Evolutionary conservation across 83 land plant species (phyloP).

Genomic region (Picea abies): DNA sequence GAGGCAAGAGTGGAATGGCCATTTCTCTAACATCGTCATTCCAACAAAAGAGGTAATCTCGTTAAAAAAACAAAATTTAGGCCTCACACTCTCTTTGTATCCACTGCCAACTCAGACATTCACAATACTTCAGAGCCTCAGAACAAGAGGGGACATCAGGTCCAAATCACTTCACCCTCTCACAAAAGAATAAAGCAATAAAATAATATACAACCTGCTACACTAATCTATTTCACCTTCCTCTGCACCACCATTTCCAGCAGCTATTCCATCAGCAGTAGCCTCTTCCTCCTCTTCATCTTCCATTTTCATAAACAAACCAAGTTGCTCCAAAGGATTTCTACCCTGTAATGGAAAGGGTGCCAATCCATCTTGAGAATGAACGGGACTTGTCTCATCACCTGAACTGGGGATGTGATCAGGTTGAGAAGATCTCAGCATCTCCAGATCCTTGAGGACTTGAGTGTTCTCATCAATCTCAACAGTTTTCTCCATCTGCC

Average conservation of each 20-base stretch:
- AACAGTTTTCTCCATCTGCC: conserved; percentile 94
- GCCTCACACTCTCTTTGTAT: background rate
- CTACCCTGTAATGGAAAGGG: conserved; percentile 64
- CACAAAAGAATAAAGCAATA: background rate
- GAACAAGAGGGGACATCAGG: background rate
- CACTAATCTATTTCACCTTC: conserved; percentile 30
- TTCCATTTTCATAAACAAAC: conserved; percentile 83
- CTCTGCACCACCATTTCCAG: conserved; percentile 26
- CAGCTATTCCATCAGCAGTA: conserved; percentile 18
- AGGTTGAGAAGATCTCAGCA: conserved; percentile 44
- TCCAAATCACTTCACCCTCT: too few species aligned
- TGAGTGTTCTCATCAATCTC: conserved; percentile 76
- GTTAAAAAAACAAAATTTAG: too few species aligned
- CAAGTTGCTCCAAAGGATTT: conserved; percentile 85
- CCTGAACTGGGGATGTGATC: conserved; percentile 53
- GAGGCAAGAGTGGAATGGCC: background rate
- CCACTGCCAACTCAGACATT: background rate
- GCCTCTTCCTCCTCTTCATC: conserved; percentile 50
- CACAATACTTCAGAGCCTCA: background rate
- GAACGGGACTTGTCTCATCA: conserved; percentile 54
- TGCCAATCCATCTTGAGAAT: conserved; percentile 46
- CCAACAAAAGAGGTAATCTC: background rate
- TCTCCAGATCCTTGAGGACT: conserved; percentile 75
- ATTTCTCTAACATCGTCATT: background rate
- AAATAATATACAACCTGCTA: conserved; percentile 1